A percentile compares a stretch with the other conserved stretches of the same genome.
Conservation (phyloP, 305 asterid genomes). For the Fraxinus platypoda region DNA sequence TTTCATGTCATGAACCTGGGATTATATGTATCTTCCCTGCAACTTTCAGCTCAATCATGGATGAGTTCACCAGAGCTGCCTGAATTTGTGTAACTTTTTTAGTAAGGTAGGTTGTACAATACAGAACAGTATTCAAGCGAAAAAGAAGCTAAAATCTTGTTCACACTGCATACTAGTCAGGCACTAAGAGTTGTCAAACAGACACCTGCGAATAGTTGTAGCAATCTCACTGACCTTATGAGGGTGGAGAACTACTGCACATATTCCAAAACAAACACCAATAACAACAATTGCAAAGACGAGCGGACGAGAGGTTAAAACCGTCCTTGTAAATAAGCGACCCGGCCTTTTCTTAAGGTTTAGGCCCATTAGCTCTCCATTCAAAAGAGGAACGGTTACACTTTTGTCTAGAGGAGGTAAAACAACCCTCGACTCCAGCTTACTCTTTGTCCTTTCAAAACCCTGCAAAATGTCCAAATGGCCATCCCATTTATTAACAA, state of each 20-base stretch:
- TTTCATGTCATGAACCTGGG: not conserved
- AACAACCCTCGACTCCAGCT: constrained; percentile 16
- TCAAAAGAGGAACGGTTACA: constrained; percentile 50
- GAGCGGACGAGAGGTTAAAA: constrained; percentile 45
- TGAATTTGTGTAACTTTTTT: not conserved
- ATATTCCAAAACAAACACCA: constrained; percentile 67
- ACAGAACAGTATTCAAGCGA: not conserved
- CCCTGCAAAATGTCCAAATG: constrained; percentile 37
- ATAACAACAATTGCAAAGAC: constrained; percentile 35
- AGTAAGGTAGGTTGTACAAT: not conserved
- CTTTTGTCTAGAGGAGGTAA: constrained; percentile 24
- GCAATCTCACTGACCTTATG: constrained; percentile 51
- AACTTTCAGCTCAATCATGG: not conserved
- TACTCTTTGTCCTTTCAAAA: constrained; percentile 22
- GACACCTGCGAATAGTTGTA: constrained; percentile 63
- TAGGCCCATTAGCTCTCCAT: constrained; percentile 43
- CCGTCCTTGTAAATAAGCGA: constrained; percentile 24
- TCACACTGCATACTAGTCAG: not conserved
- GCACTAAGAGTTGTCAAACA: constrained; percentile 40
- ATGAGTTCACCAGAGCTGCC: not conserved
- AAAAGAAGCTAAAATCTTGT: not conserved
- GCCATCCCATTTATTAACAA: not conserved
- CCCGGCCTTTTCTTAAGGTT: constrained; percentile 30
- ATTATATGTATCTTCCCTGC: not conserved
- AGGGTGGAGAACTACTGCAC: constrained; percentile 67